Percentiles rank a stretch among this genome's conserved stretches.
phyloP scores from a whole-genome alignment of 306 rosid genomes.

The Canavalia gladiata region DNA sequence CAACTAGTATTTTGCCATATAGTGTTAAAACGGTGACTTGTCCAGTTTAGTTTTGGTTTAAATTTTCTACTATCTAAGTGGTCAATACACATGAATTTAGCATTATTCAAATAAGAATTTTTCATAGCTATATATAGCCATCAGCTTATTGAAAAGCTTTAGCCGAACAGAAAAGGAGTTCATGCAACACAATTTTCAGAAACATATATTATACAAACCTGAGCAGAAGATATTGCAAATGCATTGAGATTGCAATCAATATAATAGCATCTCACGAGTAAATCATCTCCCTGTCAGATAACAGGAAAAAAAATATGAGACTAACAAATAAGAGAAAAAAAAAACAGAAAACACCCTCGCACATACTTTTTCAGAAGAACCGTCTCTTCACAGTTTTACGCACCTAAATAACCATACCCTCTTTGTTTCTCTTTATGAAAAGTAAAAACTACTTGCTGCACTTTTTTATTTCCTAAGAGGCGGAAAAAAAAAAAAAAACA shows the following conservation, averaged over 20 bases:
- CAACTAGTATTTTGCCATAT: constrained; percentile 4
- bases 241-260: constrained; percentile 82
- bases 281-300: constrained; percentile 80
- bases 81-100: background rate
- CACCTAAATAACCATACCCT: constrained; percentile 6
- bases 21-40: background rate
- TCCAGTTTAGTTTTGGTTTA: constrained; percentile 21
- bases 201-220: constrained; percentile 62
- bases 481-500: background rate
- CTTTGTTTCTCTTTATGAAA: background rate
- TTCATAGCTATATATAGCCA: background rate
- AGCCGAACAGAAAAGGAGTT: constrained; percentile 21
- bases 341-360: constrained; percentile 33
- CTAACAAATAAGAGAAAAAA: constrained; percentile 21
- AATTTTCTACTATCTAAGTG: background rate
- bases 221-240: constrained; percentile 86
- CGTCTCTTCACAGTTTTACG: background rate
- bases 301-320: constrained; percentile 14
- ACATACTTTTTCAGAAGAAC: background rate
- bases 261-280: constrained; percentile 86
- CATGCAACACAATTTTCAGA: constrained; percentile 5
- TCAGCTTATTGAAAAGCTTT: background rate
- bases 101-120: constrained; percentile 6
- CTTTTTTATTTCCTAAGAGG: background rate
- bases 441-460: background rate